A percentile compares a stretch with the other conserved stretches of the same genome.
phyloP scores from a whole-genome alignment of 2,329 filamentous ascomycete genomes.

The Cladophialophora exuberans region DNA sequence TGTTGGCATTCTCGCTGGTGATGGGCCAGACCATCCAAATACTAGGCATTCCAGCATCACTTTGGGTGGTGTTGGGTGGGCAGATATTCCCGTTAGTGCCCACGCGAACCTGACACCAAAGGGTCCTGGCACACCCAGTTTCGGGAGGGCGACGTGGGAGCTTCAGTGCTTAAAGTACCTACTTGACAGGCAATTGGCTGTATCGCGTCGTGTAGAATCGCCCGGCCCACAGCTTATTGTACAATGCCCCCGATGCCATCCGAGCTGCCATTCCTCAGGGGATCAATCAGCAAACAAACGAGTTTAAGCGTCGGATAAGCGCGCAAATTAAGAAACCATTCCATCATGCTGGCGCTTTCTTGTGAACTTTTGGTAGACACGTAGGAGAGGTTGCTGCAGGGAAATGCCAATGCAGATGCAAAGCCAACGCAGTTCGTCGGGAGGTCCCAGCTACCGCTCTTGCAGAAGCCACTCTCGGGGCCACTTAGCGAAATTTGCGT shows the following conservation, averaged over 20 bases:
- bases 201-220: neutral
- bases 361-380: no score
- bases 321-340: neutral
- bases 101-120: slow-evolving; percentile 7
- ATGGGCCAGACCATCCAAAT: slow-evolving; percentile 11
- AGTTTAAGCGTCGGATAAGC: no score
- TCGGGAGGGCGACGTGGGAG: slow-evolving; percentile 12
- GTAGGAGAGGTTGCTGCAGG: slow-evolving; percentile 7
- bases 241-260: slow-evolving; percentile 10
- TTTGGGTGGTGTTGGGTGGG: neutral
- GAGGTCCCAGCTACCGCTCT: neutral
- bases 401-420: slow-evolving; percentile 9
- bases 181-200: slow-evolving; percentile 4
- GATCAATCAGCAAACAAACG: no score
- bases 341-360: no score
- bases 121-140: neutral
- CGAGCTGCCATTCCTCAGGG: slow-evolving; percentile 1
- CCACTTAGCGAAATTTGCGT: no score
- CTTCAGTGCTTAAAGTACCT: slow-evolving; percentile 2
- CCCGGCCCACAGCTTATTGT: slow-evolving; percentile 2
- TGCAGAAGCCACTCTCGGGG: slow-evolving; percentile 6
- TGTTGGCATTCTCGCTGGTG: slow-evolving; percentile 12
- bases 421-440: slow-evolving; percentile 11
- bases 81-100: neutral
- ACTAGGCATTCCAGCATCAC: slow-evolving; percentile 6